Evolutionary conservation across 83 land plant species (phyloP).

Genomic region (Diphasiastrum complanatum): DNA sequence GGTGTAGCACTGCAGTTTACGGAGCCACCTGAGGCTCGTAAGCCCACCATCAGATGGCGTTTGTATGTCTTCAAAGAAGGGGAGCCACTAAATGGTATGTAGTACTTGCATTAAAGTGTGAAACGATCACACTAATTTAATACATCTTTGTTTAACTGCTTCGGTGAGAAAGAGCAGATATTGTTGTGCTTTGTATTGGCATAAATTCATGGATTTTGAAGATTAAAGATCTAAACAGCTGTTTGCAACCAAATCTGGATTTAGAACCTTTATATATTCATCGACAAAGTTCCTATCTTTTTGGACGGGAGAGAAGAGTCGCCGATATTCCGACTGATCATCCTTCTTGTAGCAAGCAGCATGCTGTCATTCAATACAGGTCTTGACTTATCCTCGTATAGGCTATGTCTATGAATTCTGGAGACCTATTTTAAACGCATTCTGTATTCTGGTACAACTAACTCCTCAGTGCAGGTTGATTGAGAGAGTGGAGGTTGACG

Average conservation of each 20-base stretch:
- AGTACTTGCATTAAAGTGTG: not conserved
- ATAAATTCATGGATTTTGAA: too few species aligned
- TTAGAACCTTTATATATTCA: slow-evolving; percentile 98
- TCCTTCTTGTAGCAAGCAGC: slow-evolving; percentile 99
- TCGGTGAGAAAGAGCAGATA: too few species aligned
- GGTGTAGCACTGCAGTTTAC: slow-evolving; percentile 78
- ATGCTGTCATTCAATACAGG: slow-evolving; percentile 94
- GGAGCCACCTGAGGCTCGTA: slow-evolving; percentile 93
- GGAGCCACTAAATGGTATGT: slow-evolving; percentile 68
- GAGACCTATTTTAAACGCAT: not conserved
- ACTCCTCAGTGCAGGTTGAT: slow-evolving; percentile 50
- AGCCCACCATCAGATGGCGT: slow-evolving; percentile 85
- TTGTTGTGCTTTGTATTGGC: too few species aligned
- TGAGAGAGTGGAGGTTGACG: slow-evolving; percentile 76
- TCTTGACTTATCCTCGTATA: too few species aligned
- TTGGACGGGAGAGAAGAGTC: slow-evolving; percentile 96
- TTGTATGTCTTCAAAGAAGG: slow-evolving; percentile 94
- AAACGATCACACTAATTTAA: too few species aligned
- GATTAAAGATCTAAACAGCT: too few species aligned
- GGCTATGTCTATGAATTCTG: too few species aligned
- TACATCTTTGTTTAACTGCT: too few species aligned
- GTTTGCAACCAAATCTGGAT: too few species aligned
- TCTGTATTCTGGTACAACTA: slow-evolving; percentile 1
- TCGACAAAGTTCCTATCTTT: slow-evolving; percentile 91
- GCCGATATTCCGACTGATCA: slow-evolving; percentile 98